These are phyloP conservation scores for Venustampulla echinocandica DNA, from an alignment of 495 filamentous ascomycete genomes.

Conservation along the genomic window DNA sequence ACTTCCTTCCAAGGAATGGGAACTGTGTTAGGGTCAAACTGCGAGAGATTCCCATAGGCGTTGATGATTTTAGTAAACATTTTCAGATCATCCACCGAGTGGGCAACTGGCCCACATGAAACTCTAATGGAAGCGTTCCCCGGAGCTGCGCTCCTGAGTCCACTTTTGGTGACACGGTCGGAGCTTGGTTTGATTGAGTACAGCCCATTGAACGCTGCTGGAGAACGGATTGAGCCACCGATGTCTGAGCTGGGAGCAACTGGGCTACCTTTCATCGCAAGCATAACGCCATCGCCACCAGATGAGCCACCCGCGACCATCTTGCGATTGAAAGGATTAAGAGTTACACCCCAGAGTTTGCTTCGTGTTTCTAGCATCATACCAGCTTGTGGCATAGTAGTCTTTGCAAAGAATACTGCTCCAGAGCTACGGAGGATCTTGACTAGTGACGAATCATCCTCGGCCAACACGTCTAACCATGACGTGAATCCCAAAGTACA, in stretches of 20 bases:
- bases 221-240: constrained; percentile 47
- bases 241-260: constrained; percentile 51
- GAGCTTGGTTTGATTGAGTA: constrained; percentile 49
- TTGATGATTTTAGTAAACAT: constrained; percentile 45
- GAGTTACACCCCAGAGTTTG: constrained; percentile 25
- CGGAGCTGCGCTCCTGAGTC: not conserved
- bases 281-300: constrained; percentile 47
- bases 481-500: constrained; percentile 44
- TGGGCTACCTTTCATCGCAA: constrained; percentile 45
- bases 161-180: constrained; percentile 43
- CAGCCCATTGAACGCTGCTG: constrained; percentile 46
- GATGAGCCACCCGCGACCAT: constrained; percentile 50
- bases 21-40: constrained; percentile 46
- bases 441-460: constrained; percentile 1
- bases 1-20: constrained; percentile 51
- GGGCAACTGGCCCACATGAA: constrained; percentile 25
- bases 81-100: constrained; percentile 34
- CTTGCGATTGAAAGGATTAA: constrained; percentile 39
- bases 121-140: constrained; percentile 25
- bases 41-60: constrained; percentile 48
- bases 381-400: constrained; percentile 26
- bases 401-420: constrained; percentile 47
- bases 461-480: not conserved
- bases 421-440: constrained; percentile 39
- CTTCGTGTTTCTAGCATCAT: constrained; percentile 17